Percentiles rank a stretch among this genome's conserved stretches.
Conservation (phyloP, 148 eudicot species). For the Chenopodium formosanum region DNA sequence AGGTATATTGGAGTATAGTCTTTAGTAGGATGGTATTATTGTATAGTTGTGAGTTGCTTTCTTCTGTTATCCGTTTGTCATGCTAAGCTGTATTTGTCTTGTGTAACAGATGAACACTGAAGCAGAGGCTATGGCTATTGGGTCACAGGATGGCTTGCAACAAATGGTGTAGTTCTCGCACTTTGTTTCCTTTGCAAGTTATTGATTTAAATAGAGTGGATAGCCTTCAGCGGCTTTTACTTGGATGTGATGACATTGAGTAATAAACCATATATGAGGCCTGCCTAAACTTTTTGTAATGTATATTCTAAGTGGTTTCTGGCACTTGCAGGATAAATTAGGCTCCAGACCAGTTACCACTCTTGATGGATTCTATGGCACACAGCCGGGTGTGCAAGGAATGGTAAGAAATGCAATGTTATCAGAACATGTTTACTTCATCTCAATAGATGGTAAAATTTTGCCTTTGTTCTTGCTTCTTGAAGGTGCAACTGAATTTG, state of each 20-base stretch:
- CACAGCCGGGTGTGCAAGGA: constrained; percentile 73
- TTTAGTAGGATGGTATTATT: constrained; percentile 9
- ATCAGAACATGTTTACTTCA: not conserved
- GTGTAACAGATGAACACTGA: constrained; percentile 63
- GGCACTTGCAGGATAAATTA: constrained; percentile 66
- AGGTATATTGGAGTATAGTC: constrained; percentile 38
- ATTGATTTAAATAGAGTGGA: not conserved
- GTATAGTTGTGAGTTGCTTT: constrained; percentile 12
- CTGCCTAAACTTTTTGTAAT: not conserved
- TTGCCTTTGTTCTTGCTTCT: constrained; percentile 20
- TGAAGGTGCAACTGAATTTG: constrained; percentile 79
- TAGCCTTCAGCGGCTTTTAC: not conserved
- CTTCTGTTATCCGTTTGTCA: not conserved
- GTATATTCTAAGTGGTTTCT: not conserved
- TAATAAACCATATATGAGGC: not conserved
- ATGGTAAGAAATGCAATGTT: constrained; percentile 57
- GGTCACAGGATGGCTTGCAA: constrained; percentile 69
- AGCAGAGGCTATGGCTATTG: constrained; percentile 67
- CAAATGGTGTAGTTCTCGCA: constrained; percentile 58
- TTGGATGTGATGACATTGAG: not conserved
- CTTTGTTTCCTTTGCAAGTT: not conserved
- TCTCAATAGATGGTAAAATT: not conserved
- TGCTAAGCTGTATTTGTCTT: constrained; percentile 10
- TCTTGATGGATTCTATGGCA: constrained; percentile 78
- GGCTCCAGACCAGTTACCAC: constrained; percentile 53